Evolutionary conservation across 2,329 filamentous ascomycete species (phyloP).

Genomic region (Hymenoscyphus albidus): DNA sequence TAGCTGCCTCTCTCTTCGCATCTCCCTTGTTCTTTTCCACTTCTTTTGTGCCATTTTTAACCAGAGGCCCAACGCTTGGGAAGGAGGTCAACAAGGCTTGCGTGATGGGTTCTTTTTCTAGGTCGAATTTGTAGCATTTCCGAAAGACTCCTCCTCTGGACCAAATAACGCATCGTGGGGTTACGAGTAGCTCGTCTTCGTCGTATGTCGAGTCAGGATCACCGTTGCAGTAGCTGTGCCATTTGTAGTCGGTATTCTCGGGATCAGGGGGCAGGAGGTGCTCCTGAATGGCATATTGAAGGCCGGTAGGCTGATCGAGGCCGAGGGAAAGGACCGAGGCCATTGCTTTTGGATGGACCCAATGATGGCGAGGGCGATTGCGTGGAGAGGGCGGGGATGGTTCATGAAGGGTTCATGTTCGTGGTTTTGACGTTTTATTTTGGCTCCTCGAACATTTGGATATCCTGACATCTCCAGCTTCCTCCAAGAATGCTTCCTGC

Average conservation of each 20-base stretch:
- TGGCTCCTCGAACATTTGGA: neutral
- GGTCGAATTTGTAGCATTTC: constrained; percentile 79
- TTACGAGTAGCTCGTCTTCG: constrained; percentile 35
- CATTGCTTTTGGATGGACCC: constrained; percentile 52
- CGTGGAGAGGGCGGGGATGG: neutral
- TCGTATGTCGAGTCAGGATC: constrained; percentile 35
- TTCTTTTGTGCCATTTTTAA: constrained; percentile 22
- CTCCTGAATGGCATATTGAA: constrained; percentile 80
- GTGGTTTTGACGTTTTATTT: neutral
- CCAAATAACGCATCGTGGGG: constrained; percentile 56
- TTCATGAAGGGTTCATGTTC: constrained; percentile 1
- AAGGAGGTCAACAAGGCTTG: constrained; percentile 86
- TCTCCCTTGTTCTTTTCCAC: constrained; percentile 33
- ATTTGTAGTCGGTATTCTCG: constrained; percentile 63
- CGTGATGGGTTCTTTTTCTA: constrained; percentile 81
- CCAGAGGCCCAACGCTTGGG: constrained; percentile 40
- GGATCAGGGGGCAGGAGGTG: constrained; percentile 68
- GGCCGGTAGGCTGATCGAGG: constrained; percentile 79
- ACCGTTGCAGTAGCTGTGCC: constrained; percentile 60
- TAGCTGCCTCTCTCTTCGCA: constrained; percentile 51
- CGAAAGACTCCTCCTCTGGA: constrained; percentile 80
- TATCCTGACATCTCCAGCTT: neutral
- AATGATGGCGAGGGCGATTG: neutral
- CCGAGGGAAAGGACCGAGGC: constrained; percentile 87
- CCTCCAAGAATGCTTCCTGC: neutral